Evolutionary conservation across 306 rosid genomes (phyloP), one percentile per base, ranked within the genome.

Genomic region (Cucurbita ficifolia): DNA sequence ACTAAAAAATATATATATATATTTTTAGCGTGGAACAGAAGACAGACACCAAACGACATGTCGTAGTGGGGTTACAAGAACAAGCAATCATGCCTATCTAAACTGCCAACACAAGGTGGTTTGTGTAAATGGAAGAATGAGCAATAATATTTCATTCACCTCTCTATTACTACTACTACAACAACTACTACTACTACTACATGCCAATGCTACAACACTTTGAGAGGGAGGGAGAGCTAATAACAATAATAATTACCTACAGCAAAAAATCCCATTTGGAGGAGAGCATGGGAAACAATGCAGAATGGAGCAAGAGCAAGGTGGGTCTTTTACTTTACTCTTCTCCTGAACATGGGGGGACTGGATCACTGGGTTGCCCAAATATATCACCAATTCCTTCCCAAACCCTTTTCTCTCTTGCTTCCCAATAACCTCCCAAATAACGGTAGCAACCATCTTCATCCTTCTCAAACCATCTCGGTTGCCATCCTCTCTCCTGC

Each of bases 401-500:
- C 97, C 99, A 94, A 22, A 75, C 86, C 78, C 75, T 82, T 58
- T 72, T 81, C 54, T 91, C 91, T 87, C 96, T 89, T 5, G 89
- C 80, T 81, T 94, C 99, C 99, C 99, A 94, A 77, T 91, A 94
- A 57, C 97, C 97, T 56, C 97, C 97, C 52, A 39, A 70, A 68
- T 94, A 94, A 54, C 87, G 77, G 80, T 91, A 91, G 79, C 91
- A 87, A 60, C 99, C 97, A 9, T 94, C 97, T 78, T 91, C 96
- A 1, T 89, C 91, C 80, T 80, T 91, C 81, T 70, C 81, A 77
- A 94, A 94, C 99, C 99, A 94, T 79, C 96, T 89, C 1, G 99
- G 99, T 62, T 86, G 89, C 99, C 99, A 94, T 51, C 99, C 99
- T 78, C 95, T 89, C 79, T 94, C 99, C 78, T 94, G 99, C 91